These are phyloP conservation scores for Pythium aristosporum DNA, from an alignment of 352 stramenopile species.

Conservation along the genomic window DNA sequence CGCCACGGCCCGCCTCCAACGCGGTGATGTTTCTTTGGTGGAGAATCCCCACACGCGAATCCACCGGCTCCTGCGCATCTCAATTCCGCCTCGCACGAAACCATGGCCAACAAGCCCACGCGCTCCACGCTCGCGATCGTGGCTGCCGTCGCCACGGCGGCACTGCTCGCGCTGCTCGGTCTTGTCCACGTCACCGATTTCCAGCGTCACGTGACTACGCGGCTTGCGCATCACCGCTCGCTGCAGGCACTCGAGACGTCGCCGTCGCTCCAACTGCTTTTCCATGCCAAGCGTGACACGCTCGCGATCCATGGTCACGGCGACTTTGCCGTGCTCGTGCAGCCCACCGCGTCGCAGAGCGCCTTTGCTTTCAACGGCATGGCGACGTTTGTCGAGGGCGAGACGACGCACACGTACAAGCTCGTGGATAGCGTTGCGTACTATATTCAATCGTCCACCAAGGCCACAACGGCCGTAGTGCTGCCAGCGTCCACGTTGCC, in stretches of 20 bases:
- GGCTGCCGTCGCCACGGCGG: slow-evolving; percentile 1
- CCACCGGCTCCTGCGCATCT: not conserved
- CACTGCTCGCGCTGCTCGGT: slow-evolving; percentile 12
- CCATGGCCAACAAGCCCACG: not conserved
- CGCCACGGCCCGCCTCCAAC: not conserved
- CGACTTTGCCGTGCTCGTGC: slow-evolving; percentile 45
- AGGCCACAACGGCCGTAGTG: not conserved
- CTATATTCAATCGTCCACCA: slow-evolving; percentile 1
- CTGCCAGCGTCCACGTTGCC: slow-evolving; percentile 18
- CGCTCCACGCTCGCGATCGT: slow-evolving; percentile 5
- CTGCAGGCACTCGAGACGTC: slow-evolving; percentile 36
- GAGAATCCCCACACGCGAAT: not conserved
- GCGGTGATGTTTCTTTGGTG: not conserved
- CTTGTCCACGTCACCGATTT: slow-evolving; percentile 15
- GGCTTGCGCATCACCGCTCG: slow-evolving; percentile 43
- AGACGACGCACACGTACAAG: slow-evolving; percentile 36
- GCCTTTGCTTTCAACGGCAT: slow-evolving; percentile 43
- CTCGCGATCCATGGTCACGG: slow-evolving; percentile 51
- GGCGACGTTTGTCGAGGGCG: slow-evolving; percentile 32
- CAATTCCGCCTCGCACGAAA: not conserved
- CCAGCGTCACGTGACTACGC: slow-evolving; percentile 36
- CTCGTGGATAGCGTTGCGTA: slow-evolving; percentile 35
- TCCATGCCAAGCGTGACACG: slow-evolving; percentile 50
- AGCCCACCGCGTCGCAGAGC: slow-evolving; percentile 19
- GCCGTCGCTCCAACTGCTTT: slow-evolving; percentile 28